Evolutionary conservation across 495 filamentous ascomycete genomes (phyloP).

Genomic region (Lasiosphaeria miniovina): DNA sequence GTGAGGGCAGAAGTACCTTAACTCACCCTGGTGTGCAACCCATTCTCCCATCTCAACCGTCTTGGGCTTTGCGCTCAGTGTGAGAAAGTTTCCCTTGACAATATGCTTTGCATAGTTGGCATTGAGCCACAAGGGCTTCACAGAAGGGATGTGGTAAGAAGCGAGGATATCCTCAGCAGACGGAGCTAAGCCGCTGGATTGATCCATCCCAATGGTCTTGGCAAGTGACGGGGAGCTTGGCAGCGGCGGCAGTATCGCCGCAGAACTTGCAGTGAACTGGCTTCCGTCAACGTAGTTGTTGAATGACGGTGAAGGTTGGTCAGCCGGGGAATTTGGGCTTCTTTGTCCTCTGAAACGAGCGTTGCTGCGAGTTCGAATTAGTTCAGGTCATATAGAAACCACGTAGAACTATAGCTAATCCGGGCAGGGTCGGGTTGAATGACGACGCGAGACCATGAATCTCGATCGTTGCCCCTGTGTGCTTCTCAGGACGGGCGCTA

Average conservation of each 20-base stretch:
- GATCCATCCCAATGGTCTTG: constrained; percentile 38
- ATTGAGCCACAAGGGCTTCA: constrained; percentile 46
- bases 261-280: constrained; percentile 15
- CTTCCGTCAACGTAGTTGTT: neutral
- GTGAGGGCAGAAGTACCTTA: constrained; percentile 26
- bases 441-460: too few relatives aligned
- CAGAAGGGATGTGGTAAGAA: constrained; percentile 49
- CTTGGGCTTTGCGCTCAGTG: constrained; percentile 85
- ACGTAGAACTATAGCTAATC: too few relatives aligned
- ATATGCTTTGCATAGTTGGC: constrained; percentile 80
- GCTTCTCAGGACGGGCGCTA: too few relatives aligned
- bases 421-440: too few relatives aligned
- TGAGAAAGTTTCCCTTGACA: constrained; percentile 95
- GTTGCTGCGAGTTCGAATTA: constrained; percentile 21
- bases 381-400: neutral
- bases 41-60: constrained; percentile 90
- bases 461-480: too few relatives aligned
- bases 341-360: constrained; percentile 34
- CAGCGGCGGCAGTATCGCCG: constrained; percentile 32
- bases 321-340: constrained; percentile 28
- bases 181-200: constrained; percentile 27
- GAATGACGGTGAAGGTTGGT: constrained; percentile 13
- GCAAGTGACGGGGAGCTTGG: constrained; percentile 32
- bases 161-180: constrained; percentile 48
- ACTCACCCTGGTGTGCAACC: constrained; percentile 84